Percentiles rank a stretch among this genome's conserved stretches.
Evolutionary conservation across 257 asterid species (phyloP).

Genomic region (Ajuga chamaepitys): DNA sequence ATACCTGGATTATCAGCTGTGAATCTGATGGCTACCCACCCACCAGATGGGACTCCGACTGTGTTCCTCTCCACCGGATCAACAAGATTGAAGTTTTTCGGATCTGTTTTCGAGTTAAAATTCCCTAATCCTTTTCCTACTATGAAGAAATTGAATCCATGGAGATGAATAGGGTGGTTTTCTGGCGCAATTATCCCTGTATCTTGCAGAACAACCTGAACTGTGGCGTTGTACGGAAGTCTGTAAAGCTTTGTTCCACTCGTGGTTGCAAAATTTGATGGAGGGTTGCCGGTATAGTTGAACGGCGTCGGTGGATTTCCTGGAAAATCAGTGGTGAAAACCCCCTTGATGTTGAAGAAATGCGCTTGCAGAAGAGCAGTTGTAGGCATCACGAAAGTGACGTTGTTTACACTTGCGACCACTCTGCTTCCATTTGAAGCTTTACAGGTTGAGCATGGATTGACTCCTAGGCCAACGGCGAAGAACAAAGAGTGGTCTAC

Average conservation of each 20-base stretch:
- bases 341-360: constrained; percentile 42
- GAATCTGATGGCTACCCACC: constrained; percentile 66
- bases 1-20: constrained; percentile 63
- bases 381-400: constrained; percentile 57
- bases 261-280: constrained; percentile 20
- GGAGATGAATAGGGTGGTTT: constrained; percentile 57
- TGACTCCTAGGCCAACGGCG: constrained; percentile 46
- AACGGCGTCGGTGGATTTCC: constrained; percentile 39
- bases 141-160: constrained; percentile 58
- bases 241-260: constrained; percentile 47
- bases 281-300: constrained; percentile 44
- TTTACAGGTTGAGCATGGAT: constrained; percentile 45
- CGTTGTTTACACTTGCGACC: constrained; percentile 46
- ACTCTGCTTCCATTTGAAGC: constrained; percentile 49
- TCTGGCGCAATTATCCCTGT: constrained; percentile 51
- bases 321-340: constrained; percentile 56
- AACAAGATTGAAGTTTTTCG: constrained; percentile 42
- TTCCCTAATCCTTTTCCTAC: constrained; percentile 52
- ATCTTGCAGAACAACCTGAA: constrained; percentile 47
- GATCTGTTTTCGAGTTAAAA: constrained; percentile 40
- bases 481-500: constrained; percentile 45
- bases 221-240: constrained; percentile 43
- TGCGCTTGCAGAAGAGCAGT: constrained; percentile 51
- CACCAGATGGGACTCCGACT: constrained; percentile 55
- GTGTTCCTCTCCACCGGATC: constrained; percentile 74